Evolutionary conservation across 345 rosid species (phyloP).

Genomic region (Salix viminalis): DNA sequence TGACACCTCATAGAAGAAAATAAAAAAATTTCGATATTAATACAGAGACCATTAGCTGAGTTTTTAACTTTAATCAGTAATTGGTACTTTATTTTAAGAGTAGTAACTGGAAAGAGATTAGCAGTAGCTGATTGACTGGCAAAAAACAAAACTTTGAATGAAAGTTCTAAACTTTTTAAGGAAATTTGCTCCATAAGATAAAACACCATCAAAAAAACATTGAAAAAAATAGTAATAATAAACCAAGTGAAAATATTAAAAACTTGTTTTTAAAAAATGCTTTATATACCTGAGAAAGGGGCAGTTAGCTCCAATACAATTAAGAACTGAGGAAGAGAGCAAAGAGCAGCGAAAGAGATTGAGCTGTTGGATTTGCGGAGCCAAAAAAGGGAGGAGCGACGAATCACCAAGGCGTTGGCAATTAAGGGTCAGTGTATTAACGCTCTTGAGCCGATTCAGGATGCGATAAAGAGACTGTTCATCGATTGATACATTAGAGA

Average conservation of each 20-base stretch:
- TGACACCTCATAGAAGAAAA: constrained; percentile 12
- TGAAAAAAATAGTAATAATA: too few species aligned
- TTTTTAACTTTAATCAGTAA: too few species aligned
- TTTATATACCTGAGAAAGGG: constrained; percentile 47
- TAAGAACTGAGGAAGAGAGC: constrained; percentile 32
- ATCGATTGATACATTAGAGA: constrained; percentile 32
- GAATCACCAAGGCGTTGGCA: constrained; percentile 43
- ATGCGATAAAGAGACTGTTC: constrained; percentile 32
- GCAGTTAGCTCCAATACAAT: constrained; percentile 40
- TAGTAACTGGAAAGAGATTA: too few species aligned
- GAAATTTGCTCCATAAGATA: too few species aligned
- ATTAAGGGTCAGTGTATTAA: constrained; percentile 38
- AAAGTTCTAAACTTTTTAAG: too few species aligned
- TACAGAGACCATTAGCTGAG: too few species aligned
- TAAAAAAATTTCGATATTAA: not conserved
- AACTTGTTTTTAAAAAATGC: too few species aligned
- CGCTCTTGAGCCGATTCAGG: constrained; percentile 19
- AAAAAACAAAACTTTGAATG: too few species aligned
- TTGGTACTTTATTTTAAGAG: too few species aligned
- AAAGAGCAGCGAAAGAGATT: constrained; percentile 42
- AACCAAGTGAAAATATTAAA: too few species aligned
- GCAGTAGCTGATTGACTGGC: too few species aligned
- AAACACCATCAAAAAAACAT: too few species aligned
- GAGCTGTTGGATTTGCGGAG: constrained; percentile 38
- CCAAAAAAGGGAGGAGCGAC: constrained; percentile 27